phyloP scores from a whole-genome alignment of 2,329 filamentous ascomycete genomes.

The Botrytis fabae region DNA sequence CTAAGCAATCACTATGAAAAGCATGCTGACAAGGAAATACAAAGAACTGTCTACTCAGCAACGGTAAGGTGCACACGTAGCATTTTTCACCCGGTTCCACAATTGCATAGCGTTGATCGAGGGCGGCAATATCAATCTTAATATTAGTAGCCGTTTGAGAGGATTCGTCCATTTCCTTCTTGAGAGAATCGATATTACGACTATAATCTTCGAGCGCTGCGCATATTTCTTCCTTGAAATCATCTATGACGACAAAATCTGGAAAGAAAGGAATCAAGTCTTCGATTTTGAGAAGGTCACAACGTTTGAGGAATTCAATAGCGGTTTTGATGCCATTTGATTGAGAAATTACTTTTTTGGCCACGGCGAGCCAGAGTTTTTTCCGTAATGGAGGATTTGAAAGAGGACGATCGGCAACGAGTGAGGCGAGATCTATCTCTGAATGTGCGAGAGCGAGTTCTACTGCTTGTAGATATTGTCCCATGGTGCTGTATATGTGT shows the following conservation, averaged over 20 bases:
- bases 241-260: conserved; percentile 97
- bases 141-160: conserved; percentile 88
- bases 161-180: conserved; percentile 94
- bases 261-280: conserved; percentile 98
- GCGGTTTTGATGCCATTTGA: conserved; percentile 87
- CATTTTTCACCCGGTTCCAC: conserved; percentile 96
- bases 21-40: conserved; percentile 98
- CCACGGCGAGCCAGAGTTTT: conserved; percentile 92
- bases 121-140: conserved; percentile 79
- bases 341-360: conserved; percentile 87
- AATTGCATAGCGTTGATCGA: conserved; percentile 90
- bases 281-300: conserved; percentile 90
- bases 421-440: conserved; percentile 84
- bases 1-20: conserved; percentile 94
- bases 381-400: conserved; percentile 80
- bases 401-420: conserved; percentile 83
- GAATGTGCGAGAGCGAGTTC: conserved; percentile 88
- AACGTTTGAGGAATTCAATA: conserved; percentile 89
- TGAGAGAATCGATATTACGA: conserved; percentile 82
- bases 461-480: conserved; percentile 89
- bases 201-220: conserved; percentile 89
- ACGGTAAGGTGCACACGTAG: conserved; percentile 80
- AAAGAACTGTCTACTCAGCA: conserved; percentile 91
- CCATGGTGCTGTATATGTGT: conserved; percentile 96
- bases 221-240: conserved; percentile 99